Base-by-base conservation (phyloP, 2,329 filamentous ascomycete species). In the Trichophyton mentagrophytes region DNA sequence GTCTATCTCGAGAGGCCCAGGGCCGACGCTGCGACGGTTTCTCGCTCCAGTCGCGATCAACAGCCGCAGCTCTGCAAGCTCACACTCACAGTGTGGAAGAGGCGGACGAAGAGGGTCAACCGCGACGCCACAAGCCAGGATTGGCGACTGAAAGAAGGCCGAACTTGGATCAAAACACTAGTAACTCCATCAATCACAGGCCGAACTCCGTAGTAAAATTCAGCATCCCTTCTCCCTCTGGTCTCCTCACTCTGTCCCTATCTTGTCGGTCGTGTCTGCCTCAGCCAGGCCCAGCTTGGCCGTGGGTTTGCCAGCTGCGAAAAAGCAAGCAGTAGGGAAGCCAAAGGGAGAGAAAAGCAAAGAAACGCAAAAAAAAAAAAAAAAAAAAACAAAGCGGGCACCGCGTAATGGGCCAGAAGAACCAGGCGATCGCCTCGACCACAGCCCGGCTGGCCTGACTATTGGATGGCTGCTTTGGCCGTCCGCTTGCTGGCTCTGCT, bases 391-490 rank as follows among this genome's bases (percentile, higher is more conserved):
- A 36, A 55, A 55, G 17, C 22, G 3, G 17, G 49, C 20, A 49
- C 46, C 4, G 46, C 46, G 20, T 49, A 49, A 55, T 40, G 47
- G 44, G 46, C 49, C 36, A 59, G 47, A 44, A 51, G 55, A 57
- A 58, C 57, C 57, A 61, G 60, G 53, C 49, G 60, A 61, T 63
- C 61, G 61, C 46, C 61, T 44, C 57, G 61, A 61, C 53, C 27
- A 38, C 33, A 58, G 42, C 40, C 25, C 22, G 25, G 46, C 30
- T 30, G 40, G n/a, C 49, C 33, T 40, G 40, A 20, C 51, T 55
- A 63, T 63, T 63, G 62, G 62, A 17, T 36, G 27, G 49, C 9
- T 38, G 40, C 22, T 27, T 44, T 27, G 7, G 47, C 15, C 22
- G 60, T 56, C 58, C 44, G 42, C 60, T 55, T 61, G 58, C 61